Conservation (phyloP, 441 rosid genomes). For the Aleurites moluccanus region DNA sequence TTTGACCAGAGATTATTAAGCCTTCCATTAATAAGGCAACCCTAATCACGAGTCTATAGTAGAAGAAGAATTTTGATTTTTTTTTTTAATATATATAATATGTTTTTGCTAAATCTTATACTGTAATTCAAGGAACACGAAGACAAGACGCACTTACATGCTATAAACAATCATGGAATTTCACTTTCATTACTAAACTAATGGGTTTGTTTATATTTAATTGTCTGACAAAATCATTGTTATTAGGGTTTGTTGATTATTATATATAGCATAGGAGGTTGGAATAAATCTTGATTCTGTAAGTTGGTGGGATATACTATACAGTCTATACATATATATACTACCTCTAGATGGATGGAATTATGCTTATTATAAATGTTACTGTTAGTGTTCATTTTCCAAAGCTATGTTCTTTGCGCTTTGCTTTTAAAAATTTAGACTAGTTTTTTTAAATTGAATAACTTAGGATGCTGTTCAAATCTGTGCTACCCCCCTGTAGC, state of each 20-base stretch:
- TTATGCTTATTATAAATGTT: background rate
- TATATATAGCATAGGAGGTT: background rate
- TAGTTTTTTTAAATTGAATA: conserved; percentile 8
- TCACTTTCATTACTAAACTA: conserved; percentile 14
- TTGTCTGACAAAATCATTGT: conserved; percentile 23
- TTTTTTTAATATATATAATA: background rate
- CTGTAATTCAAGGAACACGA: background rate
- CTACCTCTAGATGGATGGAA: conserved; percentile 31
- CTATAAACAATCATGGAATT: conserved; percentile 12
- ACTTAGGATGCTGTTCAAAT: conserved; percentile 69
- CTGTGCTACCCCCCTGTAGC: conserved; percentile 41
- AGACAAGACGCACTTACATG: conserved; percentile 16
- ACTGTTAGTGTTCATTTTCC: conserved; percentile 6
- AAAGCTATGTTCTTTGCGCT: conserved; percentile 23
- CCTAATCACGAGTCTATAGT: conserved; percentile 33
- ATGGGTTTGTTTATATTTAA: background rate
- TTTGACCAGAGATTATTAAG: conserved; percentile 26
- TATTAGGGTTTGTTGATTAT: conserved; percentile 27
- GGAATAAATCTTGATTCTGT: conserved; percentile 24
- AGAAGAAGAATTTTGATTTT: conserved; percentile 6
- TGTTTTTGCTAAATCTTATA: background rate
- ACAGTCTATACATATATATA: no score
- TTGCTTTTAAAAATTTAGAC: background rate
- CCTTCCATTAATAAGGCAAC: conserved; percentile 12
- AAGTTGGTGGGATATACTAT: conserved; percentile 15